Evolutionary conservation across 345 rosid species (phyloP), one percentile per base, ranked within the genome.

Genomic region (Hirschfeldia incana): DNA sequence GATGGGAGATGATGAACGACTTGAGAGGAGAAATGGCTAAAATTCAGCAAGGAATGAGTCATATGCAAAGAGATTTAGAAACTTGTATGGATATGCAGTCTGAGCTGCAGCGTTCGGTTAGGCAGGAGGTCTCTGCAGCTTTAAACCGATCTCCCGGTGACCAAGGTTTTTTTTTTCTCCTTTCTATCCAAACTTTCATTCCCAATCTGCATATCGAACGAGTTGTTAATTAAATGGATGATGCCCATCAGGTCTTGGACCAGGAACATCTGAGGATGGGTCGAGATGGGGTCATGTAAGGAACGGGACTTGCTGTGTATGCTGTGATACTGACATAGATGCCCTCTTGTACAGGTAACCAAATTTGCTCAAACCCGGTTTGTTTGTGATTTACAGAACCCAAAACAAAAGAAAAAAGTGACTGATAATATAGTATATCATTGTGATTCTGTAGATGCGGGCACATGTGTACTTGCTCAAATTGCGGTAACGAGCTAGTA

Each of bases 21-120:
- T n/a, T 63, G 67, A 63, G 67, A 33, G 42, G 42, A 32, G 67
- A 63, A 9, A 63, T 63, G 42, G 67, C 67, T 4, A 63, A 10
- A 32, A 21, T 63, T n/a, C 94, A 91, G 70, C 92, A 91, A 80
- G 97, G 92, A 42, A 86, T 91, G 97, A 87, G 85, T 75, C 91
- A 91, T 81, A 89, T 91, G 92, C 97, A 91, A 81, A 89, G 92
- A 82, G 89, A 84, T 87, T 65, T 91, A 78, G 97, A 91, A 74
- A 91, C 94, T 51, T 91, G 94, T 86, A 87, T 91, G 97, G 90
- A 91, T 77, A 91, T 91, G 67, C 67, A 63, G 42, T 63, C 67
- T 32, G 67, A 63, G 67, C 67, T 63, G 67, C 67, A 63, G 67
- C 67, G 67, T 61, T 61, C n/a, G 65, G 36, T 61, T 61, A 61